A percentile compares a stretch with the other conserved stretches of the same genome.
phyloP scores from a whole-genome alignment of 2,329 filamentous ascomycete species.

The Diplodia intermedia region DNA sequence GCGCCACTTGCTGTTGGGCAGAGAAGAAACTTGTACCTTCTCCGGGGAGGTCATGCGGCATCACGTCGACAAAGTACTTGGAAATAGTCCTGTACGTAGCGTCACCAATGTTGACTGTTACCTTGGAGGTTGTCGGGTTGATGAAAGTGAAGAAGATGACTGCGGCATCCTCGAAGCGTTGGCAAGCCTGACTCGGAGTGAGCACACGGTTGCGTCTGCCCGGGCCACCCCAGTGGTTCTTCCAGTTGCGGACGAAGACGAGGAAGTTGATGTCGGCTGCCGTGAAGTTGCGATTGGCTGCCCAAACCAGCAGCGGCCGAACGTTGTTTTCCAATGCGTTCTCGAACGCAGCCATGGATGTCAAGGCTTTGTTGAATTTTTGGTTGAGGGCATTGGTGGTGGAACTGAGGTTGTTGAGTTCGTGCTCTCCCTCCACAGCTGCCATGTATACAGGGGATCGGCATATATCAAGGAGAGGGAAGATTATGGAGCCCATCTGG shows the following conservation, averaged over 20 bases:
- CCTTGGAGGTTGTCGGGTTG: slow-evolving; percentile 66
- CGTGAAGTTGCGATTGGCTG: slow-evolving; percentile 70
- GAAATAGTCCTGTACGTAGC: slow-evolving; percentile 13
- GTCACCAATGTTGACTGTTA: slow-evolving; percentile 69
- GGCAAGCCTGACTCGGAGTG: slow-evolving; percentile 36
- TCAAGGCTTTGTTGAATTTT: slow-evolving; percentile 4
- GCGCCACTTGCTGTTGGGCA: slow-evolving; percentile 8
- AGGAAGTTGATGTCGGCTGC: slow-evolving; percentile 75
- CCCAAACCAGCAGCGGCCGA: slow-evolving; percentile 67
- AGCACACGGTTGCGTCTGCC: slow-evolving; percentile 34
- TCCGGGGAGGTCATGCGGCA: slow-evolving; percentile 5
- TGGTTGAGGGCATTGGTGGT: not conserved
- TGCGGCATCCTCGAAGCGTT: slow-evolving; percentile 65
- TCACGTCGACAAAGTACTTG: slow-evolving; percentile 19
- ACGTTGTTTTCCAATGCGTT: slow-evolving; percentile 66
- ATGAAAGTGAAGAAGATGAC: slow-evolving; percentile 69
- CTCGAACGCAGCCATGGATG: slow-evolving; percentile 66
- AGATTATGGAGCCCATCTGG: slow-evolving; percentile 68
- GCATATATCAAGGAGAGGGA: slow-evolving; percentile 66
- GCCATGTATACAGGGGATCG: slow-evolving; percentile 43
- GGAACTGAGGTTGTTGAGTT: not conserved
- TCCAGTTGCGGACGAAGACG: slow-evolving; percentile 64
- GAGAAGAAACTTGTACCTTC: slow-evolving; percentile 9
- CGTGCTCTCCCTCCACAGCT: not conserved
- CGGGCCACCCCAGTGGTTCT: slow-evolving; percentile 45